Percentiles rank a stretch among this genome's conserved stretches.
phyloP scores from a whole-genome alignment of 1,284 basidiomycete species.

The Leccinum fallax region DNA sequence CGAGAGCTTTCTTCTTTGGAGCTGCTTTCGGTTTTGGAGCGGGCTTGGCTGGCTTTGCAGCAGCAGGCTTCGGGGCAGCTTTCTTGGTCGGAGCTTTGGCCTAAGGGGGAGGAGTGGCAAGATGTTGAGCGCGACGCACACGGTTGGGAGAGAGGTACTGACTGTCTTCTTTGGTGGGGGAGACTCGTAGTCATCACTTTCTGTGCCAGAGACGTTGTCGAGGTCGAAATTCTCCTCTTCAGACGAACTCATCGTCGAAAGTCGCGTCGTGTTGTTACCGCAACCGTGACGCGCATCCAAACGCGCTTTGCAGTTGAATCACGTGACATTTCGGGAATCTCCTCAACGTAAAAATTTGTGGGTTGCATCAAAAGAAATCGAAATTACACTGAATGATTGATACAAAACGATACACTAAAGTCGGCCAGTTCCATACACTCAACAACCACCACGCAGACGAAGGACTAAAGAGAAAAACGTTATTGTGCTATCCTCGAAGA shows the following conservation, averaged over 20 bases:
- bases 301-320: constrained; percentile 18
- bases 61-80: constrained; percentile 41
- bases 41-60: constrained; percentile 42
- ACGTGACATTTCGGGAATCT: constrained; percentile 9
- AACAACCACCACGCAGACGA: neutral
- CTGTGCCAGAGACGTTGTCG: constrained; percentile 58
- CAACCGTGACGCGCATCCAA: neutral
- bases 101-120: constrained; percentile 31
- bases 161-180: constrained; percentile 60
- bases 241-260: constrained; percentile 53
- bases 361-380: neutral
- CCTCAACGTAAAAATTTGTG: too few relatives aligned
- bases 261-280: constrained; percentile 11
- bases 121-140: constrained; percentile 9
- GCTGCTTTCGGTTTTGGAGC: constrained; percentile 44
- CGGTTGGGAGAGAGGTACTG: constrained; percentile 2
- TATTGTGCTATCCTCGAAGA: neutral
- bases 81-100: constrained; percentile 39
- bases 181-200: constrained; percentile 61
- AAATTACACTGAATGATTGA: neutral
- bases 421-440: neutral
- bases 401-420: neutral
- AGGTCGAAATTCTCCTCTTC: constrained; percentile 70
- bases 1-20: constrained; percentile 74
- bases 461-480: neutral